These are phyloP conservation scores for Tillandsia fasciculata DNA, from an alignment of 176 grass and related monocot genomes.

Conservation along the genomic window DNA sequence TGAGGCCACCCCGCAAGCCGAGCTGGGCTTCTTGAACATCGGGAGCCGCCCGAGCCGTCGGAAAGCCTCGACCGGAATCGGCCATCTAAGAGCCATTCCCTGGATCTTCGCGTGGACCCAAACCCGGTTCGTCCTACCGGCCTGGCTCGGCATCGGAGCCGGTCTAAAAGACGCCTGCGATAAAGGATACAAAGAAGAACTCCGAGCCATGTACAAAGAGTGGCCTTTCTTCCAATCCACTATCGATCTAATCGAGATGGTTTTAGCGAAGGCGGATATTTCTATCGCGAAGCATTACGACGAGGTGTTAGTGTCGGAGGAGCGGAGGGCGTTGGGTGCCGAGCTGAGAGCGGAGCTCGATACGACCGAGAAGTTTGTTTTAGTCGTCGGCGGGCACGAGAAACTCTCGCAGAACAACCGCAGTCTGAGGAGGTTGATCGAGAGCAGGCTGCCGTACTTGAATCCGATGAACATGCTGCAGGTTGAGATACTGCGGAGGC, in stretches of 20 bases:
- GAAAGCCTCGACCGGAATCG: conserved; percentile 40
- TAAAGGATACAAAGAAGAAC: conserved; percentile 42
- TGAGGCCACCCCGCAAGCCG: conserved; percentile 75
- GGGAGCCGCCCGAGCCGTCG: conserved; percentile 63
- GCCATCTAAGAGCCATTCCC: conserved; percentile 69
- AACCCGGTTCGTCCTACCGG: conserved; percentile 76
- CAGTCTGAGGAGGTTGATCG: conserved; percentile 55
- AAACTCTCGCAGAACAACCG: conserved; percentile 67
- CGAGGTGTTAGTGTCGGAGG: conserved; percentile 43
- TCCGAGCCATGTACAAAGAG: conserved; percentile 68
- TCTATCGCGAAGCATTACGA: conserved; percentile 61
- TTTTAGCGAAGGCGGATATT: conserved; percentile 75
- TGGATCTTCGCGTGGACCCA: conserved; percentile 98
- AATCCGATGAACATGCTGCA: conserved; percentile 90
- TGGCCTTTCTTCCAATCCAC: conserved; percentile 98
- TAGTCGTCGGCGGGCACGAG: conserved; percentile 61
- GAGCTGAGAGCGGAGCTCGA: conserved; percentile 40
- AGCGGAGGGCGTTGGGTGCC: conserved; percentile 23
- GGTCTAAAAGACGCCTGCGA: conserved; percentile 61
- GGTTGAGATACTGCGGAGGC: conserved; percentile 68
- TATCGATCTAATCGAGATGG: conserved; percentile 87
- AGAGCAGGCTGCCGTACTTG: conserved; percentile 60
- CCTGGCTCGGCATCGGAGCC: conserved; percentile 67
- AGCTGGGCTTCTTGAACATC: conserved; percentile 80
- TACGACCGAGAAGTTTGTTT: conserved; percentile 46